Conservation (phyloP, 306 rosid species). For the Begonia loranthoides region DNA sequence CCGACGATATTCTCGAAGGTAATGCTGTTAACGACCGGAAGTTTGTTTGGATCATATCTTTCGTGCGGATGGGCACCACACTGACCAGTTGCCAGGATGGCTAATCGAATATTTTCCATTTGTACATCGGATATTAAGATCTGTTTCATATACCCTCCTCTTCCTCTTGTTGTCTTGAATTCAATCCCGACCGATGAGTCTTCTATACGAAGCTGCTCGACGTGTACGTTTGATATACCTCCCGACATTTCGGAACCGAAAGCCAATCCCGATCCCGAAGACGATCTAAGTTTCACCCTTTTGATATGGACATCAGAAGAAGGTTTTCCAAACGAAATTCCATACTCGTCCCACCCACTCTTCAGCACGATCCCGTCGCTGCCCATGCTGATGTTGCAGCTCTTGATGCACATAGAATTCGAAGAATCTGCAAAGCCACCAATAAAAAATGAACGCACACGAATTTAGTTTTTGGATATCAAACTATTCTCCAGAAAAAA, state of each 20-base stretch:
- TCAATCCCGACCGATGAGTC: slow-evolving; percentile 32
- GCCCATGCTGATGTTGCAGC: slow-evolving; percentile 45
- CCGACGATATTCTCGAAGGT: slow-evolving; percentile 34
- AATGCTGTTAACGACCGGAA: slow-evolving; percentile 29
- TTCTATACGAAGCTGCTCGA: slow-evolving; percentile 21
- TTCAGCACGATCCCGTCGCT: slow-evolving; percentile 48
- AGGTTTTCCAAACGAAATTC: slow-evolving; percentile 36
- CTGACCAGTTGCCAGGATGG: slow-evolving; percentile 28
- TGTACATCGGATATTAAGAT: slow-evolving; percentile 22
- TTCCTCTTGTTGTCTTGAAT: slow-evolving; percentile 44
- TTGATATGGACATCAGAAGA: slow-evolving; percentile 34
- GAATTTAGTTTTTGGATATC: too few species aligned
- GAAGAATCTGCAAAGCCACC: slow-evolving; percentile 40
- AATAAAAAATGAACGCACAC: too few species aligned
- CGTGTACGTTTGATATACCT: slow-evolving; percentile 36
- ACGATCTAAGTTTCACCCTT: slow-evolving; percentile 28
- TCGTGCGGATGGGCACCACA: slow-evolving; percentile 55
- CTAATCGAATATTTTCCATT: slow-evolving; percentile 25
- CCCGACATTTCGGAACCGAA: slow-evolving; percentile 67
- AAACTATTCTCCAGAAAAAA: too few species aligned
- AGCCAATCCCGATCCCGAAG: slow-evolving; percentile 42
- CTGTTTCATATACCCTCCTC: slow-evolving; percentile 48
- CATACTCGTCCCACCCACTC: slow-evolving; percentile 79
- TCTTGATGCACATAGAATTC: slow-evolving; percentile 34
- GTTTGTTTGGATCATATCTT: slow-evolving; percentile 37